Evolutionary conservation across 768 basidiomycete genomes (phyloP).

Genomic region (Hemileccinum rubropunctum): DNA sequence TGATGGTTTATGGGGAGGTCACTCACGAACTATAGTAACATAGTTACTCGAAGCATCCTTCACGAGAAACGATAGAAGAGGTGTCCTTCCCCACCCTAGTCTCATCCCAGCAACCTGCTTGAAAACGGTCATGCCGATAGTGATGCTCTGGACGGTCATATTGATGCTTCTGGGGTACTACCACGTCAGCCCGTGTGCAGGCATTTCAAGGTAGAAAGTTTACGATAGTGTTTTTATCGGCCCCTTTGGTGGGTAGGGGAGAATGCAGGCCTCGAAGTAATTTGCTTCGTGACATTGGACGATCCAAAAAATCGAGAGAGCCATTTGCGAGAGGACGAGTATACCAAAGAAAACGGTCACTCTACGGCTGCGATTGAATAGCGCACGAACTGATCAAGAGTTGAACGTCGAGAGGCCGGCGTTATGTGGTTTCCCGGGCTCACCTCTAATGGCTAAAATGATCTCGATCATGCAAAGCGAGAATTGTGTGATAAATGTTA

Average conservation of each 20-base stretch:
- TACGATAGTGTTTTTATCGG: not conserved
- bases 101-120: conserved; percentile 36
- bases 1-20: not conserved
- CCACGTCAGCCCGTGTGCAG: not conserved
- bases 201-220: conserved; percentile 12
- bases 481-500: conserved; percentile 1
- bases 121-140: conserved; percentile 38
- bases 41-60: conserved; percentile 48
- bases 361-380: conserved; percentile 35
- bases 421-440: not conserved
- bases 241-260: conserved; percentile 13
- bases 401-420: not conserved
- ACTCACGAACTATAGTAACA: conserved; percentile 38
- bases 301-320: conserved; percentile 14
- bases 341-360: conserved; percentile 21
- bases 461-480: conserved; percentile 18
- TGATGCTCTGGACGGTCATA: conserved; percentile 34
- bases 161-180: conserved; percentile 9
- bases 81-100: conserved; percentile 41
- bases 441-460: conserved; percentile 26
- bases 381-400: conserved; percentile 13
- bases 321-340: conserved; percentile 21
- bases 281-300: conserved; percentile 3
- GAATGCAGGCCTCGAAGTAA: conserved; percentile 21
- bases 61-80: conserved; percentile 39